Evolutionary conservation across 1,139 yeast genomes (phyloP).

Genomic region (Pichia sp.): DNA sequence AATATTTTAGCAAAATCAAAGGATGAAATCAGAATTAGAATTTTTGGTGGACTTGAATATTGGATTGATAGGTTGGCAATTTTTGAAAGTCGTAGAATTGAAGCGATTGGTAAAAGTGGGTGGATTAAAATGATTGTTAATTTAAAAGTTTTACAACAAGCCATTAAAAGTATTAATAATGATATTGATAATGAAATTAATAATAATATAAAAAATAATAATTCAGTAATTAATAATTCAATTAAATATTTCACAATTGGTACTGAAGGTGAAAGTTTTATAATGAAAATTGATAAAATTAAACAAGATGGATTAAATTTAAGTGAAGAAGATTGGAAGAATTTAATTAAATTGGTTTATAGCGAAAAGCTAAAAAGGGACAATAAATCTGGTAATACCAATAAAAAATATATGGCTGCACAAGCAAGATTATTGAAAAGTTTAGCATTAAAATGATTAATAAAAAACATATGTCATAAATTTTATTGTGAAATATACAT

Average conservation of each 20-base stretch:
- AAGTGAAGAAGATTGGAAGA: slow-evolving; percentile 33
- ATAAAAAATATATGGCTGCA: slow-evolving; percentile 13
- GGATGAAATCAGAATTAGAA: slow-evolving; percentile 25
- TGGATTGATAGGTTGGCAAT: slow-evolving; percentile 51
- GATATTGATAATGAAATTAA: slow-evolving; percentile 22
- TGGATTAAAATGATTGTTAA: slow-evolving; percentile 61
- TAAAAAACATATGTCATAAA: not conserved
- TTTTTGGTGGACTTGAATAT: slow-evolving; percentile 50
- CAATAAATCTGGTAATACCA: slow-evolving; percentile 7
- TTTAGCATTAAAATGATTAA: slow-evolving; percentile 2
- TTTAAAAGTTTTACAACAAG: slow-evolving; percentile 68
- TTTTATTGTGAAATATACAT: not conserved
- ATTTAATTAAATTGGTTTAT: slow-evolving; percentile 40
- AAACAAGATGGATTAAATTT: slow-evolving; percentile 6
- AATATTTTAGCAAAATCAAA: slow-evolving; percentile 41
- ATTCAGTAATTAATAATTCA: slow-evolving; percentile 29
- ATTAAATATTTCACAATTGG: slow-evolving; percentile 42
- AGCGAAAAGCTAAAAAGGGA: slow-evolving; percentile 36
- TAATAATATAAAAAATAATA: not conserved
- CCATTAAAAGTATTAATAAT: slow-evolving; percentile 55
- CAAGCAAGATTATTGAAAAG: slow-evolving; percentile 11
- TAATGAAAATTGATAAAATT: slow-evolving; percentile 6
- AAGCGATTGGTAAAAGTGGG: slow-evolving; percentile 57
- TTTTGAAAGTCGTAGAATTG: slow-evolving; percentile 51
- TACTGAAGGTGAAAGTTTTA: slow-evolving; percentile 15